A percentile compares a stretch with the other conserved stretches of the same genome.
Conservation (phyloP, 345 rosid genomes). For the Rhizophora mangle region DNA sequence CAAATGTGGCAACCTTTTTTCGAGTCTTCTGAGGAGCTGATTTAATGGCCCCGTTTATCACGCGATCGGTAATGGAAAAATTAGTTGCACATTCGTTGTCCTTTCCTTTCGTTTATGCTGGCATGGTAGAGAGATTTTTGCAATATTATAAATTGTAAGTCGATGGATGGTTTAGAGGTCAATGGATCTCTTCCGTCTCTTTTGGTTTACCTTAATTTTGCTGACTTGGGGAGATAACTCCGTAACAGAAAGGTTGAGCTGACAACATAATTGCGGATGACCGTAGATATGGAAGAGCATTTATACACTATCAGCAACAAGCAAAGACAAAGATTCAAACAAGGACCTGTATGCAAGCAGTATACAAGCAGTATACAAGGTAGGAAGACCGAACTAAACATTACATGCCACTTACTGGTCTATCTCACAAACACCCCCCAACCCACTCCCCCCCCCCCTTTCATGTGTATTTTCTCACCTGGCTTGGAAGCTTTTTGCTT, state of each 20-base stretch:
- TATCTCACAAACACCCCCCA: too few species aligned
- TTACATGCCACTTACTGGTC: too few species aligned
- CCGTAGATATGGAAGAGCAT: not conserved
- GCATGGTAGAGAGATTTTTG: too few species aligned
- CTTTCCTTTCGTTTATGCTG: too few species aligned
- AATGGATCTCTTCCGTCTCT: conserved; percentile 6
- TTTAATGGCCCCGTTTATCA: conserved; percentile 69
- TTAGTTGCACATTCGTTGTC: not conserved
- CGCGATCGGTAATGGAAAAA: conserved; percentile 57
- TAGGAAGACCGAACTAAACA: not conserved
- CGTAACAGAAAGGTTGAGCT: not conserved
- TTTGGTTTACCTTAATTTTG: not conserved
- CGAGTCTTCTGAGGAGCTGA: too few species aligned
- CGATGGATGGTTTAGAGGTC: not conserved
- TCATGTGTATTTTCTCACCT: not conserved
- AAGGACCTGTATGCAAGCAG: too few species aligned
- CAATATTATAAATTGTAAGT: too few species aligned
- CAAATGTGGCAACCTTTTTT: too few species aligned
- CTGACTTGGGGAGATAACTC: not conserved
- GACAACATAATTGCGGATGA: not conserved
- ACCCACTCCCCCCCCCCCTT: not conserved
- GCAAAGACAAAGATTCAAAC: not conserved
- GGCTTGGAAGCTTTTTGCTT: conserved; percentile 26
- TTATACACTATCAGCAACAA: not conserved
- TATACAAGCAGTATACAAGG: not conserved